These are phyloP conservation scores for Cystobasidium onofrii DNA, from an alignment of 768 basidiomycete genomes.

Conservation along the genomic window DNA sequence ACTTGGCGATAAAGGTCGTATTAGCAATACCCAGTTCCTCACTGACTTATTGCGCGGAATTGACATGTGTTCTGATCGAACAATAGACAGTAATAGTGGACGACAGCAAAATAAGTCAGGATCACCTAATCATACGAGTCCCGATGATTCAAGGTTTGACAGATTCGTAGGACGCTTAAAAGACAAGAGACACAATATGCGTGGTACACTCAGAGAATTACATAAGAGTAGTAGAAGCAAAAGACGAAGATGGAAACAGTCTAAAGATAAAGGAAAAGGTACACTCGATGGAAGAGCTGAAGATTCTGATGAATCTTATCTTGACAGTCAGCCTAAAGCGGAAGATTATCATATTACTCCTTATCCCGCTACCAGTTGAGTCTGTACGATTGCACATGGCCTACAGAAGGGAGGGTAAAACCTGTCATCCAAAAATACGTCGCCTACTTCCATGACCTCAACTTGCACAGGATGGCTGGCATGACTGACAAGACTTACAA, in stretches of 20 bases:
- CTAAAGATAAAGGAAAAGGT: constrained; percentile 10
- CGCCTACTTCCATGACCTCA: too few relatives aligned
- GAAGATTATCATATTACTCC: constrained; percentile 29
- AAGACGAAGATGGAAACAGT: neutral
- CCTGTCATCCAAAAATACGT: too few relatives aligned
- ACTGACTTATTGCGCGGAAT: constrained; percentile 10
- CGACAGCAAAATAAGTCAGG: neutral
- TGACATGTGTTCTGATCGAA: constrained; percentile 20
- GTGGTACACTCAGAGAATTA: constrained; percentile 20
- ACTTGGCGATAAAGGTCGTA: neutral
- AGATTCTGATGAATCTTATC: constrained; percentile 6
- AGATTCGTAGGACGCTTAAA: neutral
- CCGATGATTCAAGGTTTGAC: constrained; percentile 12
- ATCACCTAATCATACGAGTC: neutral
- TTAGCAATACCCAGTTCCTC: constrained; percentile 16
- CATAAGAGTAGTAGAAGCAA: constrained; percentile 1
- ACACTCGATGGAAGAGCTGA: neutral
- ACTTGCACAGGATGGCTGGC: too few relatives aligned
- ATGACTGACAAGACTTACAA: too few relatives aligned
- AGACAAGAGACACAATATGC: neutral
- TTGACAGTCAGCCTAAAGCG: neutral
- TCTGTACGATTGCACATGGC: too few relatives aligned
- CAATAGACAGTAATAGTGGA: neutral
- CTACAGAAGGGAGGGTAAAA: too few relatives aligned
- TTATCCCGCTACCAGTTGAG: neutral